Percentiles rank a stretch among this genome's conserved stretches.
phyloP scores from a whole-genome alignment of 1,139 yeast genomes.

The Spencermartinsiella ligniputridi region DNA sequence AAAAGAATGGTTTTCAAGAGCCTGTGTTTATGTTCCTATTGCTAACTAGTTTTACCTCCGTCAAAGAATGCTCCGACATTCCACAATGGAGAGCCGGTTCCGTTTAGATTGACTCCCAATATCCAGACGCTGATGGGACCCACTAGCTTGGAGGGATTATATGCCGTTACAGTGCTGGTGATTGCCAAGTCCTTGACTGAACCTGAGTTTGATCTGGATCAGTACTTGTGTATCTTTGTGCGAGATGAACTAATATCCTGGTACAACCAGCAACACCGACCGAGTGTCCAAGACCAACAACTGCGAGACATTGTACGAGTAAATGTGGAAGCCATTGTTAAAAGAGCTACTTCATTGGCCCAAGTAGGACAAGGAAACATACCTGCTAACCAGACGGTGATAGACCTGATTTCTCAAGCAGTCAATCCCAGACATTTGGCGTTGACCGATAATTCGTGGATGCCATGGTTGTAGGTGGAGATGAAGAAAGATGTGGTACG shows the following conservation, averaged over 20 bases:
- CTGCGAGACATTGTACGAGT: slow-evolving; percentile 81
- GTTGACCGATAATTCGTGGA: slow-evolving; percentile 88
- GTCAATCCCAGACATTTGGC: slow-evolving; percentile 95
- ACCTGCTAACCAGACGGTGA: slow-evolving; percentile 89
- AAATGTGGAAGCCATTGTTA: slow-evolving; percentile 81
- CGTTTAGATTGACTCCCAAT: slow-evolving; percentile 94
- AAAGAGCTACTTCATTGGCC: slow-evolving; percentile 59
- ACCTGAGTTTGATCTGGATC: slow-evolving; percentile 74
- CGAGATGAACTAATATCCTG: slow-evolving; percentile 93
- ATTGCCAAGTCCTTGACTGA: slow-evolving; percentile 87
- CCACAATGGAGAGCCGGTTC: slow-evolving; percentile 91
- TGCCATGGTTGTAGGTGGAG: slow-evolving; percentile 77
- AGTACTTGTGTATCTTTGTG: slow-evolving; percentile 83
- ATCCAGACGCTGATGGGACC: slow-evolving; percentile 92
- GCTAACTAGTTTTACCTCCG: slow-evolving; percentile 33
- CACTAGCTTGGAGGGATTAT: slow-evolving; percentile 83
- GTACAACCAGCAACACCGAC: slow-evolving; percentile 74
- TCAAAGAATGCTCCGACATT: slow-evolving; percentile 78
- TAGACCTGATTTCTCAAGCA: slow-evolving; percentile 90
- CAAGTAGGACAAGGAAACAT: slow-evolving; percentile 69
- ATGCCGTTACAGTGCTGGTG: slow-evolving; percentile 77
- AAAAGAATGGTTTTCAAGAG: too few relatives aligned
- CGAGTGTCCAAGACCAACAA: slow-evolving; percentile 70
- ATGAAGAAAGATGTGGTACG: too few relatives aligned
- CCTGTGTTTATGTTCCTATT: slow-evolving; percentile 18